A percentile compares a stretch with the other conserved stretches of the same genome.
These are phyloP conservation scores for Stereum hirsutum DNA, from an alignment of 1,284 basidiomycete genomes.

Conservation along the genomic window DNA sequence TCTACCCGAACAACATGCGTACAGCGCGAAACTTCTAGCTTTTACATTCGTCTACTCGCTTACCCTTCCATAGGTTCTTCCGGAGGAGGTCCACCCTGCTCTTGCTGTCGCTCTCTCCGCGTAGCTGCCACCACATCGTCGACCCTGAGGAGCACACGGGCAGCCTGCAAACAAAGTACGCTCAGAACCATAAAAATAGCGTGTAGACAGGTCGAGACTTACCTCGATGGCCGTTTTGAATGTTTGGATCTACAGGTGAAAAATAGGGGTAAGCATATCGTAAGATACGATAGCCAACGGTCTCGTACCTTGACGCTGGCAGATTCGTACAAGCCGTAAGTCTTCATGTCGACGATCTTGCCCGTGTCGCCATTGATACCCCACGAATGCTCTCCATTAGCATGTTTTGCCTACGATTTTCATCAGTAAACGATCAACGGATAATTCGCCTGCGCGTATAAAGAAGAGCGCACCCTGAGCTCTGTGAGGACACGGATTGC, in stretches of 20 bases:
- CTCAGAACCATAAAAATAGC: not conserved
- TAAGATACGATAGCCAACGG: not conserved
- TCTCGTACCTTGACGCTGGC: slow-evolving; percentile 86
- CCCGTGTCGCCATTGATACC: slow-evolving; percentile 95
- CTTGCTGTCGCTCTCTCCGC: slow-evolving; percentile 57
- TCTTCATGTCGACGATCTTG: slow-evolving; percentile 93
- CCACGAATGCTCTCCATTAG: slow-evolving; percentile 83
- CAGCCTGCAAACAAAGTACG: slow-evolving; percentile 38
- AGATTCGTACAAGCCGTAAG: slow-evolving; percentile 89
- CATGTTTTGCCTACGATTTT: slow-evolving; percentile 79
- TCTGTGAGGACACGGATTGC: slow-evolving; percentile 90
- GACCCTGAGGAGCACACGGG: slow-evolving; percentile 86
- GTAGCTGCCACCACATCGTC: slow-evolving; percentile 92
- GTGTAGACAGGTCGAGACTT: slow-evolving; percentile 8
- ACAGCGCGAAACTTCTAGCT: too few species aligned
- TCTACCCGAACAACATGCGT: too few species aligned
- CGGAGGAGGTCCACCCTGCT: slow-evolving; percentile 35
- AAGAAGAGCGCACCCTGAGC: slow-evolving; percentile 46
- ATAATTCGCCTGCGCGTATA: slow-evolving; percentile 20
- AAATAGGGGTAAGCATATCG: not conserved
- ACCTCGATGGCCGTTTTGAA: slow-evolving; percentile 96
- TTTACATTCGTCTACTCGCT: slow-evolving; percentile 1
- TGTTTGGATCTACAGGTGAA: slow-evolving; percentile 67
- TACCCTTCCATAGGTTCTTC: slow-evolving; percentile 45
- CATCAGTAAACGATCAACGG: not conserved